Evolutionary conservation across 768 basidiomycete genomes (phyloP), one percentile per base, ranked within the genome.

Genomic region (Omphalotus guepiniiformis): DNA sequence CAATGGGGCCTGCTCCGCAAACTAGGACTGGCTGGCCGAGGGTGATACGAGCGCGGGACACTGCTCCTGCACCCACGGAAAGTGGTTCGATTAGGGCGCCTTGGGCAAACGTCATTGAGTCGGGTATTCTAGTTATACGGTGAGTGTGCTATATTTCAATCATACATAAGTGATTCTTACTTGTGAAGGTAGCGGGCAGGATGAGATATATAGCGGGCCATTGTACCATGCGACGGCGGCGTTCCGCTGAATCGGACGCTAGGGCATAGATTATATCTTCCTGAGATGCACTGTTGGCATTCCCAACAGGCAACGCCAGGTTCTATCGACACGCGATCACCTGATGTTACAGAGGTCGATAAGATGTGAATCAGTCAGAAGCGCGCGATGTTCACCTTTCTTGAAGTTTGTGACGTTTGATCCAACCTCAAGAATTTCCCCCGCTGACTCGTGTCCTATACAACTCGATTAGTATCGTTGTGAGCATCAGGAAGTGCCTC

Each of bases 1-100:
- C 48, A 18, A 49, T 43, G 19, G 48, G 48, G 16, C 48, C 48
- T 6, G 48, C 48, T 21, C 48, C 48, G 43, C 48, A 42, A 15
- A 42, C 41, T 7, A 42, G 25, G 15, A 28, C 26, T 11, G 41
- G 41, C 15, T 22, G 19, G 15, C 41, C 41, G 11, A 42, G 41
- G 7, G 7, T 28, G 7, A 19, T 13, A 9, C 7, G 25, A 42
- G 13, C 12, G 11, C 41, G 12, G 6, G 8, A 11, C 13, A 42
- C 23, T 8, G 41, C 41, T 12, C 41, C 41, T 23, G 23, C 41
- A 21, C 18, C 41, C 8, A 42, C 41, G 9, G 22, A 25, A 11
- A 42, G 19, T 11, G 41, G 41, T 25, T 42, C 41, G 25, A 42
- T 26, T 13, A 42, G 25, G 15, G 41, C 41, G 13, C 22, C 41